Percentiles rank a stretch among this genome's conserved stretches.
phyloP scores from a whole-genome alignment of 805 yeast species.

The Naumovozyma castellii region DNA sequence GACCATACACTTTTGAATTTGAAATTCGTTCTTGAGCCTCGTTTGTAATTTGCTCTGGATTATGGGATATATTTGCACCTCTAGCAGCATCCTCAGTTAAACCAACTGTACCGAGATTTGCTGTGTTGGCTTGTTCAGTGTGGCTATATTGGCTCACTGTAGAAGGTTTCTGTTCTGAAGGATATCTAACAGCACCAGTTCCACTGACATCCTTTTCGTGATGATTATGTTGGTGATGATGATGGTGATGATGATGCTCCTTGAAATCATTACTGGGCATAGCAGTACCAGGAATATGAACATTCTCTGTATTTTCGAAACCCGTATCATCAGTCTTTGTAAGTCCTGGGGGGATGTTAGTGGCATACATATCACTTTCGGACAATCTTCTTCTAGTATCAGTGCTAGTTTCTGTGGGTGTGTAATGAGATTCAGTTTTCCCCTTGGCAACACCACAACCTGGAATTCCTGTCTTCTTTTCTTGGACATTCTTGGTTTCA shows the following conservation, averaged over 20 bases:
- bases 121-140: not conserved
- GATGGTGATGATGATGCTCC: not conserved
- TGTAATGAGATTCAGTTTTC: not conserved
- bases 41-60: no score
- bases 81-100: not conserved
- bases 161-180: not conserved
- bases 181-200: not conserved
- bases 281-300: not conserved
- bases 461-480: constrained; percentile 4
- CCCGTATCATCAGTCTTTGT: not conserved
- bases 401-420: not conserved
- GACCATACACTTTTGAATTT: not conserved
- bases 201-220: not conserved
- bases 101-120: not conserved
- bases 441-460: constrained; percentile 7
- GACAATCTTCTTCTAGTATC: not conserved
- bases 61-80: no score
- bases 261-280: not conserved
- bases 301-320: not conserved
- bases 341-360: not conserved
- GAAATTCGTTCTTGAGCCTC: not conserved
- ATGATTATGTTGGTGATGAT: not conserved
- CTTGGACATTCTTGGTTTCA: not conserved
- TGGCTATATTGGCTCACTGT: no score
- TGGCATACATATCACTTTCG: not conserved